Percentiles rank a stretch among this genome's conserved stretches.
These are phyloP conservation scores for Aureobasidium sp. DNA, from an alignment of 2,329 filamentous ascomycete genomes.

Conservation along the genomic window DNA sequence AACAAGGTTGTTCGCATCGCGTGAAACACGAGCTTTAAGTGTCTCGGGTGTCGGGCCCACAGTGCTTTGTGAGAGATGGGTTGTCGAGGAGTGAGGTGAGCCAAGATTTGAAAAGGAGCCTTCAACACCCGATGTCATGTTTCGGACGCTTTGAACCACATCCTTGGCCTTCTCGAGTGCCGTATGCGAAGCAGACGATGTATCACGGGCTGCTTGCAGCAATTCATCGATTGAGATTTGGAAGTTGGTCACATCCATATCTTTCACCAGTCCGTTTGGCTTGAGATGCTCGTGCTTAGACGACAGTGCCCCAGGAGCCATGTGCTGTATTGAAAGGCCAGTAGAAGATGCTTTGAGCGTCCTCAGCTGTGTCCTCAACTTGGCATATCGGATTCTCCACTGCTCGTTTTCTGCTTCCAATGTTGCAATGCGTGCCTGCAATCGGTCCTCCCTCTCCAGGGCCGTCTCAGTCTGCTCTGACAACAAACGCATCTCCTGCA, in stretches of 20 bases:
- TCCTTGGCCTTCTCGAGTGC: conserved; percentile 81
- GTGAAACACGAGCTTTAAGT: conserved; percentile 76
- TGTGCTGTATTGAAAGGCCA: conserved; percentile 54
- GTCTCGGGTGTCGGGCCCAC: conserved; percentile 29
- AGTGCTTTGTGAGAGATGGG: conserved; percentile 23
- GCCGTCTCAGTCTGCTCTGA: conserved; percentile 72
- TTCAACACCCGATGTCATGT: conserved; percentile 74
- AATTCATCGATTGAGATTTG: conserved; percentile 92
- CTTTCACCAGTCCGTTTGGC: conserved; percentile 64
- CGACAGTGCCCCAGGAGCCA: conserved; percentile 7
- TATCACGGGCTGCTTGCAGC: conserved; percentile 64
- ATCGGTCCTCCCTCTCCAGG: conserved; percentile 72
- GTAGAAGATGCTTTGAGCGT: conserved; percentile 73
- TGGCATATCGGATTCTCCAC: conserved; percentile 86
- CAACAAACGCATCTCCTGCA: conserved; percentile 82
- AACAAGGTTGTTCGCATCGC: conserved; percentile 90
- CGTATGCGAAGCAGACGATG: conserved; percentile 54
- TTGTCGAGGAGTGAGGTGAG: conserved; percentile 14
- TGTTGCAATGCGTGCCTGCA: conserved; percentile 65
- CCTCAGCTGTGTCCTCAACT: conserved; percentile 78
- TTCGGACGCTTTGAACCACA: conserved; percentile 73
- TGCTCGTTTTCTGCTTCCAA: conserved; percentile 79
- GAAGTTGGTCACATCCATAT: conserved; percentile 89
- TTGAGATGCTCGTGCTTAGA: conserved; percentile 44
- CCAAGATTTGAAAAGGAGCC: conserved; percentile 38